Conservation (phyloP, 2,329 filamentous ascomycete genomes). For the Rutstroemia sp. region DNA sequence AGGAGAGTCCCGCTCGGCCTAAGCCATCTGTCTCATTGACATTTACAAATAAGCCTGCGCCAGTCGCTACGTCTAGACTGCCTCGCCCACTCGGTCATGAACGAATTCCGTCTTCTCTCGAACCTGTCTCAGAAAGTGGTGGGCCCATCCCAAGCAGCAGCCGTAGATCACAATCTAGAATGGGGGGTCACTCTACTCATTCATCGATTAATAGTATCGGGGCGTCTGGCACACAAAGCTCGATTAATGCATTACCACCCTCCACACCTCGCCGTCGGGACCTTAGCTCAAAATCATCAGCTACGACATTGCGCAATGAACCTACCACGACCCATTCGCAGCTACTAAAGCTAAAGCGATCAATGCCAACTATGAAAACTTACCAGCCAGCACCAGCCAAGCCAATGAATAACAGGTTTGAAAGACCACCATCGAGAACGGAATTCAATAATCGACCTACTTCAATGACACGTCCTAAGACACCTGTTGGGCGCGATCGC, state of each 20-base stretch:
- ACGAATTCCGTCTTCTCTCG: slow-evolving; percentile 68
- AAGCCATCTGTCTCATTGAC: slow-evolving; percentile 79
- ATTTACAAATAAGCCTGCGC: slow-evolving; percentile 72
- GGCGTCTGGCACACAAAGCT: slow-evolving; percentile 52
- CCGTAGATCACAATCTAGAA: slow-evolving; percentile 57
- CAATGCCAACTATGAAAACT: slow-evolving; percentile 51
- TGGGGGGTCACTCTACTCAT: slow-evolving; percentile 58
- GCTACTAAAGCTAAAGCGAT: slow-evolving; percentile 57
- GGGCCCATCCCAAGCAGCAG: slow-evolving; percentile 56
- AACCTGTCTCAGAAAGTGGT: slow-evolving; percentile 86
- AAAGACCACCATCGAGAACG: slow-evolving; percentile 53
- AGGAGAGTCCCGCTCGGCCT: slow-evolving; percentile 61
- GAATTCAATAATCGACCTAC: slow-evolving; percentile 41
- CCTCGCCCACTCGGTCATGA: slow-evolving; percentile 70
- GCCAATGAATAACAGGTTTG: slow-evolving; percentile 39
- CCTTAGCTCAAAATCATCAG: slow-evolving; percentile 47
- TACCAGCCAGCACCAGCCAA: slow-evolving; percentile 44
- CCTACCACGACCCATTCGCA: slow-evolving; percentile 60
- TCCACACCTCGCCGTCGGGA: slow-evolving; percentile 56
- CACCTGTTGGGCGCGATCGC: slow-evolving; percentile 54
- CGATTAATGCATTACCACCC: slow-evolving; percentile 45
- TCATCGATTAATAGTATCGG: slow-evolving; percentile 60
- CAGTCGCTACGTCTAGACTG: slow-evolving; percentile 56
- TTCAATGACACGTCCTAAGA: slow-evolving; percentile 56
- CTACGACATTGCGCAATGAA: slow-evolving; percentile 47